These are phyloP conservation scores for Calonectria crousiana DNA, from an alignment of 2,329 filamentous ascomycete species.

Conservation along the genomic window DNA sequence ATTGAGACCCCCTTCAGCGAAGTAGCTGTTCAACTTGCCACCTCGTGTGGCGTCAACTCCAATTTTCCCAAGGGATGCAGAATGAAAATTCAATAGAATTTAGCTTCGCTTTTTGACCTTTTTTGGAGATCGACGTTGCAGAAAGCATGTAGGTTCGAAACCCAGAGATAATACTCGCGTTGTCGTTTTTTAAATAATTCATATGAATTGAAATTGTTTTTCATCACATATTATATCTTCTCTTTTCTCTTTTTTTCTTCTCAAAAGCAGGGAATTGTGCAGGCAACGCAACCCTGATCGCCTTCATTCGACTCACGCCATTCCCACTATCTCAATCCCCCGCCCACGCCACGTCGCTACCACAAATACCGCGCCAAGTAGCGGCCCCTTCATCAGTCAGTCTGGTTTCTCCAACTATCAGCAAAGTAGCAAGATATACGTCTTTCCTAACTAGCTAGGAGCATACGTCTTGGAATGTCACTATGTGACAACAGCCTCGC, in stretches of 20 bases:
- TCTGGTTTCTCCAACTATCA: not conserved
- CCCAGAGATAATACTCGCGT: not conserved
- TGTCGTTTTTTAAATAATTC: not conserved
- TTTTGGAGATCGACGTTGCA: not conserved
- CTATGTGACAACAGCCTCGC: not conserved
- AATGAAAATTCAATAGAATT: too few relatives aligned
- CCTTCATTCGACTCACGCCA: not conserved
- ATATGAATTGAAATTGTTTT: not conserved
- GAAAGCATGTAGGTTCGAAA: not conserved
- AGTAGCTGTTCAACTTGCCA: not conserved
- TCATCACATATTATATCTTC: not conserved
- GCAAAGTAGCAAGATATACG: constrained; percentile 1
- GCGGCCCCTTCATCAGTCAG: not conserved
- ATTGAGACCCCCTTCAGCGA: not conserved
- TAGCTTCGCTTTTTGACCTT: not conserved
- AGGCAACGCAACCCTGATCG: too few relatives aligned
- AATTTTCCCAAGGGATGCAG: too few relatives aligned
- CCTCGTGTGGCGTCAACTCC: not conserved
- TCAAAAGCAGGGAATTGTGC: too few relatives aligned
- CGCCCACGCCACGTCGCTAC: not conserved
- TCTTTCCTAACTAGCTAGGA: not conserved
- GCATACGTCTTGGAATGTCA: not conserved
- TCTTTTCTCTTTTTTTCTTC: too few relatives aligned
- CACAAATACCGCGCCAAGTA: not conserved
- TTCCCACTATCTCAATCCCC: not conserved